phyloP scores from a whole-genome alignment of 2,329 filamentous ascomycete genomes.

The Aspergillus niger region DNA sequence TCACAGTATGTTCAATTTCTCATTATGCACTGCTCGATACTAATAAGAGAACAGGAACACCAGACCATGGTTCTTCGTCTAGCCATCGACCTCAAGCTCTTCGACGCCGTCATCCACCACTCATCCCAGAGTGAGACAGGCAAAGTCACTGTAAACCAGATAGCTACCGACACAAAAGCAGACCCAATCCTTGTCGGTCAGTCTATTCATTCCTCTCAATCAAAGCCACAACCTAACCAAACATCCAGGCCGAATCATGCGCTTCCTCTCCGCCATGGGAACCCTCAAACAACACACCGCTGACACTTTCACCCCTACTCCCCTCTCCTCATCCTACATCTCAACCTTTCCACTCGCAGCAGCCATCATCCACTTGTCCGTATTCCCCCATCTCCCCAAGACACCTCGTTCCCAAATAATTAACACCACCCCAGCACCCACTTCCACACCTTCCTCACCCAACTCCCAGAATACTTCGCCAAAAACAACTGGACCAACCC shows the following conservation, averaged over 20 bases:
- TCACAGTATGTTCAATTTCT: background rate
- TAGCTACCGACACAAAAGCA: background rate
- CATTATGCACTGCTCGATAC: background rate
- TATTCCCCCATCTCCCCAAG: background rate
- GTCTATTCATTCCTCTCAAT: background rate
- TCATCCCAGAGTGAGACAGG: background rate
- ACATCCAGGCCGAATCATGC: background rate
- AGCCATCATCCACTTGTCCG: background rate
- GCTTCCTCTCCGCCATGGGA: background rate
- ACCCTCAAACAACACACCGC: background rate
- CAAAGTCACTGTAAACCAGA: background rate
- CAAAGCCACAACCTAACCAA: background rate
- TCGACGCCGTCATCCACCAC: background rate
- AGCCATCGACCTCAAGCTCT: background rate
- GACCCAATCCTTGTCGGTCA: background rate
- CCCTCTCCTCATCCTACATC: background rate
- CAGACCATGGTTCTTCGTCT: background rate
- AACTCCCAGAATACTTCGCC: background rate
- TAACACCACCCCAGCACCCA: background rate
- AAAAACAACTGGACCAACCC: slow-evolving; percentile 30
- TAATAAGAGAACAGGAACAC: background rate
- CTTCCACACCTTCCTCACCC: slow-evolving; percentile 12
- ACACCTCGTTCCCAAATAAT: no score
- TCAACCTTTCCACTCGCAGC: background rate
- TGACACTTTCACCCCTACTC: background rate